Evolutionary conservation across 164 flowering plant genomes (phyloP).

Genomic region (Berberis vulgaris): DNA sequence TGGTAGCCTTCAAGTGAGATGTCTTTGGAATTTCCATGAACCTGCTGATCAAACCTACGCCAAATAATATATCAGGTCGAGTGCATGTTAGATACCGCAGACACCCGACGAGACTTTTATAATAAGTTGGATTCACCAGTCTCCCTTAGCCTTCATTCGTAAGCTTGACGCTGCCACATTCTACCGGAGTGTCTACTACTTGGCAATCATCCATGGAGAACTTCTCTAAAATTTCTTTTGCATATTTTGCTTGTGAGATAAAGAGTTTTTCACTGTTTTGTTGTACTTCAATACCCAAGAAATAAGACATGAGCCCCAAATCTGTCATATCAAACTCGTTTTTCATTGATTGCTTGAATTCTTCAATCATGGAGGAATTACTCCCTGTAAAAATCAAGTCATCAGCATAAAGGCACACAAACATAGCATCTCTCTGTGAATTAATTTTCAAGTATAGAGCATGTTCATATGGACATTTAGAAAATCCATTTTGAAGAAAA

Average conservation of each 20-base stretch:
- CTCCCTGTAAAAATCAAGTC: background rate
- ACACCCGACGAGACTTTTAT: background rate
- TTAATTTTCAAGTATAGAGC: background rate
- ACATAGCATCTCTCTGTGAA: background rate
- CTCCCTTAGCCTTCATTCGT: background rate
- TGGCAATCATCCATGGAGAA: background rate
- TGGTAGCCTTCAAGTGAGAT: background rate
- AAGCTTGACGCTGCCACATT: background rate
- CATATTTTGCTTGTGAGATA: background rate
- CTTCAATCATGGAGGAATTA: background rate
- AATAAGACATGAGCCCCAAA: background rate
- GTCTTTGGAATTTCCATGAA: background rate
- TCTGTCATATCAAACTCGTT: background rate
- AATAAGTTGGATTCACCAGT: background rate
- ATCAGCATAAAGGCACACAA: background rate
- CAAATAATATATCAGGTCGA: background rate
- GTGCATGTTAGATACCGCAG: background rate
- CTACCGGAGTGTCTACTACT: background rate
- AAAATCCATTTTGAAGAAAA: background rate
- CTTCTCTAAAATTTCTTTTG: background rate
- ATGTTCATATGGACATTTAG: background rate
- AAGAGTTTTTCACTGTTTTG: background rate
- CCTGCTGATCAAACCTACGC: background rate
- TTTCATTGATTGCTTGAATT: background rate
- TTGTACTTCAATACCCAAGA: background rate